phyloP scores from a whole-genome alignment of 208 protist genomes.

The Leishmania guyanensis region DNA sequence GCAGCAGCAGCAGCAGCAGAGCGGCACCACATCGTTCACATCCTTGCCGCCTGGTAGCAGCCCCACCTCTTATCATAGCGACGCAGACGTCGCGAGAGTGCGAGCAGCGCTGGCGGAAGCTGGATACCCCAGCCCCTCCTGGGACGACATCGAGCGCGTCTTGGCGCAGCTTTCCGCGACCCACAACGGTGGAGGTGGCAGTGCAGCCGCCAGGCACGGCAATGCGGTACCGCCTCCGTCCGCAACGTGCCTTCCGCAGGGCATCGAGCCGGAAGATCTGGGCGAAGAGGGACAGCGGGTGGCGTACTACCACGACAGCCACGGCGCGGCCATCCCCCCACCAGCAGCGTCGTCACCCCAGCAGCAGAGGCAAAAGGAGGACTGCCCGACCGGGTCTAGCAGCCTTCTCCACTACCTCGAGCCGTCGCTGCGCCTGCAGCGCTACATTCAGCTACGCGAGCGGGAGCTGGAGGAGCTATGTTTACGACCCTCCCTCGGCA shows the following conservation, averaged over 20 bases:
- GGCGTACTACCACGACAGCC: not conserved
- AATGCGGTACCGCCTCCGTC: not conserved
- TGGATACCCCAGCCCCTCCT: conserved; percentile 61
- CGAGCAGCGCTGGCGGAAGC: conserved; percentile 40
- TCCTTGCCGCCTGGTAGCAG: not conserved
- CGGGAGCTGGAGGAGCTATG: conserved; percentile 44
- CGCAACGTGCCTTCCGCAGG: not conserved
- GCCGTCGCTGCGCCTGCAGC: conserved; percentile 55
- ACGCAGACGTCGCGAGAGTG: conserved; percentile 42
- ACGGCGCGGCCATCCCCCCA: not conserved
- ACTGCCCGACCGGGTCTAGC: not conserved
- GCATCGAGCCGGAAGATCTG: not conserved
- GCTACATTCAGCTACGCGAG: conserved; percentile 63
- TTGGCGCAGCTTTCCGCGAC: conserved; percentile 43
- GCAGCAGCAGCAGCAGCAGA: conserved; percentile 78
- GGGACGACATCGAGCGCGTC: conserved; percentile 59
- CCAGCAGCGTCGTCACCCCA: not conserved
- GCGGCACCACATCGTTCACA: conserved; percentile 96
- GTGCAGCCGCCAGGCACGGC: not conserved
- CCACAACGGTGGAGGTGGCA: not conserved
- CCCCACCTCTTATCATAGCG: conserved; percentile 18
- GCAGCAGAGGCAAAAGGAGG: not conserved
- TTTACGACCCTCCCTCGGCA: not conserved
- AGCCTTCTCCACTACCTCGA: conserved; percentile 36
- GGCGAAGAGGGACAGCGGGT: not conserved